These are phyloP conservation scores for Annona squamosa DNA, from an alignment of 164 flowering plant genomes.

Conservation along the genomic window DNA sequence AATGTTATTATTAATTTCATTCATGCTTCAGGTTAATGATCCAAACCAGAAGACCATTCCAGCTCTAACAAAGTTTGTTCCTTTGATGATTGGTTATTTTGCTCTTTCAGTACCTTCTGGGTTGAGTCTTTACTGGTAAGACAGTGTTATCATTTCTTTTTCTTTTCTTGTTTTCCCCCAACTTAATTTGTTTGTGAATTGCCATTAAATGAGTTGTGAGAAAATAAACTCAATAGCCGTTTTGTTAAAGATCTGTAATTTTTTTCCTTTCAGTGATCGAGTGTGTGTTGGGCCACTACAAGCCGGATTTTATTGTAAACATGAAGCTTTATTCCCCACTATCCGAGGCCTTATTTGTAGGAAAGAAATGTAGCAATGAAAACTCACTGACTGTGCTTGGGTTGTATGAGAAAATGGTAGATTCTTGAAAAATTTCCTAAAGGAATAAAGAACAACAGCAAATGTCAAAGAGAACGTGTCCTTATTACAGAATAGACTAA, in stretches of 20 bases:
- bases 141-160: slow-evolving; percentile 13
- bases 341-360: background rate
- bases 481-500: background rate
- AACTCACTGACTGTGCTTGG: background rate
- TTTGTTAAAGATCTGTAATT: no score
- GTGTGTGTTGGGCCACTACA: background rate
- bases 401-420: background rate
- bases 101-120: slow-evolving; percentile 98
- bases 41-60: slow-evolving; percentile 80
- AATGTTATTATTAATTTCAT: background rate
- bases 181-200: no score
- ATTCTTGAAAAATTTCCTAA: no score
- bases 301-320: background rate
- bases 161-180: no score
- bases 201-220: no score
- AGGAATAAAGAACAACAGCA: background rate
- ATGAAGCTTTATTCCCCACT: background rate
- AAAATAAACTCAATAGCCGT: no score
- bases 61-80: slow-evolving; percentile 72
- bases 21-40: slow-evolving; percentile 55
- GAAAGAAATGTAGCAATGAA: background rate
- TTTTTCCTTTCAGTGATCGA: background rate
- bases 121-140: slow-evolving; percentile 95
- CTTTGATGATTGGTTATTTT: slow-evolving; percentile 91
- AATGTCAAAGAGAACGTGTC: background rate